phyloP scores from a whole-genome alignment of 495 filamentous ascomycete genomes.

The Tuber aestivum region DNA sequence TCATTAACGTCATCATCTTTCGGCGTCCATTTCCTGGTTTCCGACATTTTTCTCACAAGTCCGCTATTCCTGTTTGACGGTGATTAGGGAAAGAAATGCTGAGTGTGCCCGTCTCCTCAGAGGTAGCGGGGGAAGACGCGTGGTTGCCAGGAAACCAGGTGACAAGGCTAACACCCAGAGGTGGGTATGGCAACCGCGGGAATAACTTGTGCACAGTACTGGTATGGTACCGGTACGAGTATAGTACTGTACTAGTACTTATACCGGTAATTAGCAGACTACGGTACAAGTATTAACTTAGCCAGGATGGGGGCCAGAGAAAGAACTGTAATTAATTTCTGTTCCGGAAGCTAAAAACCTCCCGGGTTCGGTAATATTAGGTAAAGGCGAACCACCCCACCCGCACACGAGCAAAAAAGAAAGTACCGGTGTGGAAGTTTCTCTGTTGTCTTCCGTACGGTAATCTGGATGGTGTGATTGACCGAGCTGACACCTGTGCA shows the following conservation, averaged over 20 bases:
- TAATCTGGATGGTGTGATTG: too few relatives aligned
- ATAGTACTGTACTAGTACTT: too few relatives aligned
- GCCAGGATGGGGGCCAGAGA: too few relatives aligned
- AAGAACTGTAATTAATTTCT: neutral
- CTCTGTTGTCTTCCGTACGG: too few relatives aligned
- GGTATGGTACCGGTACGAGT: too few relatives aligned
- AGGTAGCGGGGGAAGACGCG: neutral
- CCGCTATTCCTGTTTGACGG: neutral
- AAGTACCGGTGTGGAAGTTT: too few relatives aligned
- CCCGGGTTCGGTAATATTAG: neutral
- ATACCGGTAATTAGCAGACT: too few relatives aligned
- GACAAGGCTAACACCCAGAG: neutral
- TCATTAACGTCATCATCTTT: slow-evolving; percentile 42
- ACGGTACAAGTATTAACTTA: too few relatives aligned
- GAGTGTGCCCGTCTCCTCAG: neutral
- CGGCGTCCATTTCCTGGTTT: slow-evolving; percentile 38
- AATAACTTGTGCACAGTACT: too few relatives aligned
- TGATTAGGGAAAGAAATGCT: neutral
- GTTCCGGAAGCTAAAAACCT: neutral
- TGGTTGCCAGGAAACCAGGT: neutral
- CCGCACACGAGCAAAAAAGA: neutral
- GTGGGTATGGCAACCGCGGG: too few relatives aligned
- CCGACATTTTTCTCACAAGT: slow-evolving; percentile 25
- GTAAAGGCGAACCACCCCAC: neutral
- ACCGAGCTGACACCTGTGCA: too few relatives aligned